Percentiles rank a stretch among this genome's conserved stretches.
phyloP scores from a whole-genome alignment of 192 early-diverging fungal species.

The Coemansia sp. region DNA sequence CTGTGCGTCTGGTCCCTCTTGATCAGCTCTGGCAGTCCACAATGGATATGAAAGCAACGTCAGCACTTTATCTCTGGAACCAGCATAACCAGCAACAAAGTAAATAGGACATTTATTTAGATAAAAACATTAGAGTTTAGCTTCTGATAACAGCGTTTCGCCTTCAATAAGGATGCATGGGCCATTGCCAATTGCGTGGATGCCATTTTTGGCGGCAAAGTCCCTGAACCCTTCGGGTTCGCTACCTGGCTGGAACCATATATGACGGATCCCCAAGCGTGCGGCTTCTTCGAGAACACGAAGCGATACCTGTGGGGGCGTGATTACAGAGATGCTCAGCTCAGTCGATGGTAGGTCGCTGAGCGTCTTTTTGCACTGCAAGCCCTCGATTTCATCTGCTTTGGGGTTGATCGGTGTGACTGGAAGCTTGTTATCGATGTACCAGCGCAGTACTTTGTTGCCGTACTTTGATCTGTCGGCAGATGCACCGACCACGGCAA shows the following conservation, averaged over 20 bases:
- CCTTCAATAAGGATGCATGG: conserved; percentile 32
- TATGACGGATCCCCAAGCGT: conserved; percentile 10
- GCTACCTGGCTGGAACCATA: conserved; percentile 50
- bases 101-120: conserved; percentile 1
- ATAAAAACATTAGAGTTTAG: conserved; percentile 14
- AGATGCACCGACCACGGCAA: conserved; percentile 79
- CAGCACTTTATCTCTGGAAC: conserved; percentile 64
- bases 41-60: conserved; percentile 71
- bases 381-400: conserved; percentile 19
- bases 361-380: conserved; percentile 18
- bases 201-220: conserved; percentile 14
- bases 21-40: conserved; percentile 65
- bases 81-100: conserved; percentile 1
- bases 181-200: conserved; percentile 22
- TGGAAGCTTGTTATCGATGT: conserved; percentile 23
- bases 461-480: conserved; percentile 75
- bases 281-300: conserved; percentile 16
- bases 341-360: not conserved
- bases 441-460: conserved; percentile 82
- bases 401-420: conserved; percentile 28
- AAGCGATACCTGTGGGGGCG: conserved; percentile 25
- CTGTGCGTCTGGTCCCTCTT: conserved; percentile 63
- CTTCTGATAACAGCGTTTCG: not conserved
- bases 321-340: conserved; percentile 27
- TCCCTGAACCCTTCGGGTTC: conserved; percentile 16